A percentile compares a stretch with the other conserved stretches of the same genome.
Conservation (phyloP, 2,329 filamentous ascomycete genomes). For the Botrytis cinerea region DNA sequence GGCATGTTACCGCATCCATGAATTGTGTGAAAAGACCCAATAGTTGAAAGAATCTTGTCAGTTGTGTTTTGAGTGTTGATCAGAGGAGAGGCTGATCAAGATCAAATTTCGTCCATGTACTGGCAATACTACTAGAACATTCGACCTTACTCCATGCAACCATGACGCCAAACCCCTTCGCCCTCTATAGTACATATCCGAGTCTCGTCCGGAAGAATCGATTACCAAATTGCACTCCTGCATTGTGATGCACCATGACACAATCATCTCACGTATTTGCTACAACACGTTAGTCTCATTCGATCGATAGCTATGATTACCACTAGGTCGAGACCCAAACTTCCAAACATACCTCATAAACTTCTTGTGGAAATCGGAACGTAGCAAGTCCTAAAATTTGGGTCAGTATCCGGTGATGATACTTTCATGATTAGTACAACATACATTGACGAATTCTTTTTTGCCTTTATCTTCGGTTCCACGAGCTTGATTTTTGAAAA, state of each 20-base stretch:
- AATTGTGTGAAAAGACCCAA: neutral
- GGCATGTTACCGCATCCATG: neutral
- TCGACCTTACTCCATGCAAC: neutral
- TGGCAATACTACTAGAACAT: neutral
- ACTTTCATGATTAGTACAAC: constrained; percentile 40
- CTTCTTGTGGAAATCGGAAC: constrained; percentile 95
- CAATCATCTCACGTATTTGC: constrained; percentile 43
- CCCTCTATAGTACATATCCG: neutral
- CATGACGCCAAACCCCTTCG: neutral
- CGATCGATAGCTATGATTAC: neutral
- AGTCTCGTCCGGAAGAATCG: constrained; percentile 3
- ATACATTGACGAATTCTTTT: constrained; percentile 95
- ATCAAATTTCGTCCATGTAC: neutral
- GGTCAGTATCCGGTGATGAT: constrained; percentile 26
- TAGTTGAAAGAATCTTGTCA: neutral
- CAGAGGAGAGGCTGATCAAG: neutral
- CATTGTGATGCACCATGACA: neutral
- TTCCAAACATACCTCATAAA: constrained; percentile 68
- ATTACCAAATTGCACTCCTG: neutral
- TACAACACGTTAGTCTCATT: constrained; percentile 28
- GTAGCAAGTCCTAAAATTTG: constrained; percentile 68
- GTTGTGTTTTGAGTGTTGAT: neutral
- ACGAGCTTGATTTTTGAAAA: constrained; percentile 97
- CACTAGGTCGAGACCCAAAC: constrained; percentile 4
- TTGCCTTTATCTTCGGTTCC: constrained; percentile 90